A percentile compares a stretch with the other conserved stretches of the same genome.
These are phyloP conservation scores for Porcisia deanei DNA, from an alignment of 208 protist genomes.

Conservation along the genomic window DNA sequence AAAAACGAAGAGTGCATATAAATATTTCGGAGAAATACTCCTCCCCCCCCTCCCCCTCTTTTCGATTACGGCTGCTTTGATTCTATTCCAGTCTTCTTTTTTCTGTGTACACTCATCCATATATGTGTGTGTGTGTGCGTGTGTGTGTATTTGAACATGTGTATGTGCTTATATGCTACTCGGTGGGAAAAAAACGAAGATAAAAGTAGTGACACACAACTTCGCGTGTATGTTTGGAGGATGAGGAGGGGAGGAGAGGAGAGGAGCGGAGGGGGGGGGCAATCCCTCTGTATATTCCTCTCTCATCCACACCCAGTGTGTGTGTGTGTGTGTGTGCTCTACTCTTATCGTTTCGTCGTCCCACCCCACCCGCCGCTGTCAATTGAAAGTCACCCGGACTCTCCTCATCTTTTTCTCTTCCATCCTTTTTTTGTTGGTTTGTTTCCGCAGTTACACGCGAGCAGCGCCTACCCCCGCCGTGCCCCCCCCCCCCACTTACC, in stretches of 20 bases:
- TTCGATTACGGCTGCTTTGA: no score
- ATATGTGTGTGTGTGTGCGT: no score
- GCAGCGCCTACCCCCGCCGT: no score
- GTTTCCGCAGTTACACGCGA: no score
- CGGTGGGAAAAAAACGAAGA: background rate
- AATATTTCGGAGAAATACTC: no score
- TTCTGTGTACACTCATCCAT: no score
- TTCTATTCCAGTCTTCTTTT: no score
- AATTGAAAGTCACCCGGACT: background rate
- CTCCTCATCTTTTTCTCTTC: background rate
- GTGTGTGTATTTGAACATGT: background rate
- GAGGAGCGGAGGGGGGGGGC: background rate
- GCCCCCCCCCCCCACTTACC: background rate
- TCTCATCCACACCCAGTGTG: no score
- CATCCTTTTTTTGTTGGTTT: background rate
- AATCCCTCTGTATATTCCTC: background rate
- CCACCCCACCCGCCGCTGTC: background rate
- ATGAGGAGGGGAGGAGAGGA: background rate
- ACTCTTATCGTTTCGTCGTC: background rate
- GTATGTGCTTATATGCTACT: background rate
- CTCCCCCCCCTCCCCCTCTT: no score
- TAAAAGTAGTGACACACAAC: background rate
- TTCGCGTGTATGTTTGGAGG: background rate
- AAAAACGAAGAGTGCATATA: no score
- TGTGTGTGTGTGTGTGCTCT: background rate